Evolutionary conservation across 352 stramenopile species (phyloP), one percentile per base, ranked within the genome.

Genomic region (Globisporangium iwayamae): DNA sequence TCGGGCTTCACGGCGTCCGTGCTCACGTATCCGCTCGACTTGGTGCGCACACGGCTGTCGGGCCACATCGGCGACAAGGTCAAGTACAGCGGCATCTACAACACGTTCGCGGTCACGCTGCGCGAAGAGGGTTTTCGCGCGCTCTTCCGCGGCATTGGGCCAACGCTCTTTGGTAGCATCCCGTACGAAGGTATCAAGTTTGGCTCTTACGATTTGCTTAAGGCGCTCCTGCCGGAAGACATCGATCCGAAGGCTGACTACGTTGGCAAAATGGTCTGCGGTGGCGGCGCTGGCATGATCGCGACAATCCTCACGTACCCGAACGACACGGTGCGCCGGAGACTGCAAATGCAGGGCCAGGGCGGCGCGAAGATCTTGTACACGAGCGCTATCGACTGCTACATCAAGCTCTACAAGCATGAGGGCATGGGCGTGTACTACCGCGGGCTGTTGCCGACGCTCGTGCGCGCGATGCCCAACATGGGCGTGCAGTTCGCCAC

Each of bases 271-370:
- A 79, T 96, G 36, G 36, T 94, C 38, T 90, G 82, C 54, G 88
- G 89, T 38, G 87, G 87, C 30, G 75, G 81, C 13, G 87, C 89
- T 1, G 89, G 89, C 45, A 86, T 96, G 63, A 76, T 91, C 56
- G 89, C 89, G 28, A 93, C 89, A 45, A 78, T 94, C 55, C 74
- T 96, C 64, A 96, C 87, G 65, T 96, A 96, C 66, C 87, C 89
- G 50, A 94, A 94, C 71, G 89, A 96, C 70, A 96, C 89, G 18
- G 81, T 96, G 56, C 81, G 89, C 4, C 71, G 88, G 39, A 74
- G 87, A 18, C 75, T 96, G 70, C 89, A 96, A 74, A 94, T 93
- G 83, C 86, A 96, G 73, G 87, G 87, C 14, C 84, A 81, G 10
- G 81, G 81, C 20, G 87, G 87, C 39, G 59, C 65, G 4, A 58